Evolutionary conservation across 73 alveolate species (phyloP).

Genomic region (Paramecium sexaurelia): DNA sequence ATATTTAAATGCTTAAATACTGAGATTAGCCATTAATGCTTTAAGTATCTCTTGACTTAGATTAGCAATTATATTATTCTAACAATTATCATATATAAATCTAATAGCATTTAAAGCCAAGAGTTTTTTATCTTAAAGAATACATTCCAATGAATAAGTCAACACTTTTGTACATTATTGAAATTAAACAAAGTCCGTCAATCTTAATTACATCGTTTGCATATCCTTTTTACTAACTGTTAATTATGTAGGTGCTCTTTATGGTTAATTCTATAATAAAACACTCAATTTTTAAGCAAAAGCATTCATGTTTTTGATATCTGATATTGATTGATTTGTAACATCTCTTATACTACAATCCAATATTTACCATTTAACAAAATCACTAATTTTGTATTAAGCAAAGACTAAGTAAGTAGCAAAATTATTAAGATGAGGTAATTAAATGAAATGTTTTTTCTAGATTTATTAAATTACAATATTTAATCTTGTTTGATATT

Average conservation of each 20-base stretch:
- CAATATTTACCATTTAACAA: conserved; percentile 28
- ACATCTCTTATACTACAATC: conserved; percentile 51
- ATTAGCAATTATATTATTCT: neutral
- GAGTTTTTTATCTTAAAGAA: neutral
- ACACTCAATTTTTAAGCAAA: neutral
- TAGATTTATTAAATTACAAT: neutral
- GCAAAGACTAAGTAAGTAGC: neutral
- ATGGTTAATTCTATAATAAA: neutral
- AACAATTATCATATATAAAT: neutral
- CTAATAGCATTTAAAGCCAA: neutral
- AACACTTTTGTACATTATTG: neutral
- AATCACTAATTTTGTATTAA: neutral
- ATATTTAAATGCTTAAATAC: neutral
- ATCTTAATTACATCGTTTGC: conserved; percentile 3
- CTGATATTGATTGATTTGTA: neutral
- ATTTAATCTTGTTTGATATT: neutral
- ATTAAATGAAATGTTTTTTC: neutral
- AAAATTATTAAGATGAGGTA: conserved; percentile 20
- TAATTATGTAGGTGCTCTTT: neutral
- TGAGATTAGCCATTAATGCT: neutral
- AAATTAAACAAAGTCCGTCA: neutral
- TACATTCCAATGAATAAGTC: neutral
- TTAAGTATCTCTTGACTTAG: neutral
- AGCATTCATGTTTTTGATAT: conserved; percentile 1
- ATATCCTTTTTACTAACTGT: conserved; percentile 12